Evolutionary conservation across 163 green algal genomes (phyloP).

Genomic region (Coccomyxa subellipsoidea): DNA sequence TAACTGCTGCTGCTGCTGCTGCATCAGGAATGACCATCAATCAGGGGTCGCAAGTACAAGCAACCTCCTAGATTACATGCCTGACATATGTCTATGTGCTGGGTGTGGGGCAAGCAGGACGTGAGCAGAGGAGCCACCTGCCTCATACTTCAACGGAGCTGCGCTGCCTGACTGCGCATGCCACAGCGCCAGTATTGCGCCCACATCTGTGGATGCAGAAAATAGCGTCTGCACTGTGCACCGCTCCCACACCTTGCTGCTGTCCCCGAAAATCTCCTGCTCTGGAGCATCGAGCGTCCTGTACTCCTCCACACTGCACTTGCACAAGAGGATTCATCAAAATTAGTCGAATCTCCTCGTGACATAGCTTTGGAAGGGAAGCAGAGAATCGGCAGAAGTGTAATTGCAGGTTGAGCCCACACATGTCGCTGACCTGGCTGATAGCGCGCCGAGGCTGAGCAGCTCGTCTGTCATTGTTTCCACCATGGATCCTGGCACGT

Average conservation of each 20-base stretch:
- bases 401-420: too few species aligned
- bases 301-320: constrained; percentile 14
- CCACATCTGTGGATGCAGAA: background rate
- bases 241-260: background rate
- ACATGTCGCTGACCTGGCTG: background rate
- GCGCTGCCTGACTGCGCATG: background rate
- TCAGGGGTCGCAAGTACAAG: too few species aligned
- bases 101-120: background rate
- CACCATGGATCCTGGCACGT: background rate
- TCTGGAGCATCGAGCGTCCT: background rate
- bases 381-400: background rate
- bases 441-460: background rate
- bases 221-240: constrained; percentile 8
- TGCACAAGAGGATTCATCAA: background rate
- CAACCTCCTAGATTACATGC: too few species aligned
- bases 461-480: background rate
- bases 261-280: constrained; percentile 5
- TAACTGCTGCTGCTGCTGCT: too few species aligned
- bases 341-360: background rate
- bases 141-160: background rate
- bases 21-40: too few species aligned
- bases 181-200: background rate
- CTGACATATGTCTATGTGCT: too few species aligned
- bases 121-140: background rate
- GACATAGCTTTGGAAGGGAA: background rate